Evolutionary conservation across 1,139 yeast genomes (phyloP), one percentile per base, ranked within the genome.

Genomic region (Pichia sp.): DNA sequence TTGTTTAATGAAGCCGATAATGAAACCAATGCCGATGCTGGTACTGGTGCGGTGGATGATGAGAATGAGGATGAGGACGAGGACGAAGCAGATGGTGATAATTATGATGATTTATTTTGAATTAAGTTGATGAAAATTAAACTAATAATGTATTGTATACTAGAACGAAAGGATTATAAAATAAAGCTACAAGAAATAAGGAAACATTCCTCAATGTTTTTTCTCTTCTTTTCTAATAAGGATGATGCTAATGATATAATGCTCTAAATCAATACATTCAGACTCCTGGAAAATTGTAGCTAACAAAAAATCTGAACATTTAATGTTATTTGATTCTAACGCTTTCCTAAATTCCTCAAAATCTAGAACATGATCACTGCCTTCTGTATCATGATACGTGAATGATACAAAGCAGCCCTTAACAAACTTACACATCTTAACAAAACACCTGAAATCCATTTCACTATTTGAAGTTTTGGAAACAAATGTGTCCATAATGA

Each of bases 61-160:
- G 26, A 55, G 27, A 60, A 57, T 20, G 63, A 57, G 5, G 68
- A 59, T 0, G 68, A 64, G 12, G 70, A 63, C 0, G 70, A 63
- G 0, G 71, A 66, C 43, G 67, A 46, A 18, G 52, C 63, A 3
- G 64, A 67, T 37, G 69, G 65, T 12, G 69, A 70, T 37, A 71
- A 69, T 40, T 63, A 71, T 47, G 79, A 72, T 45, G 79, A 72
- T 44, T 57, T 69, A 38, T 69, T 69, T 50, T 68, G 51, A 13
- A n/a, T 22, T 16, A 13, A 35, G 16, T 35, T 12, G 9, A 20
- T 35, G 24, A 7, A 35, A 20, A 35, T 20, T 35, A 35, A 20
- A 22, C 22, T 20, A 35, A 13, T n/a, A 12, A 32, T 16, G 11
- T 30, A 32, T 20, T 32, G 36, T 32, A 32, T 18, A 32, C 36